These are phyloP conservation scores for Suaeda aralocaspica DNA, from an alignment of 148 eudicot species.

Conservation along the genomic window DNA sequence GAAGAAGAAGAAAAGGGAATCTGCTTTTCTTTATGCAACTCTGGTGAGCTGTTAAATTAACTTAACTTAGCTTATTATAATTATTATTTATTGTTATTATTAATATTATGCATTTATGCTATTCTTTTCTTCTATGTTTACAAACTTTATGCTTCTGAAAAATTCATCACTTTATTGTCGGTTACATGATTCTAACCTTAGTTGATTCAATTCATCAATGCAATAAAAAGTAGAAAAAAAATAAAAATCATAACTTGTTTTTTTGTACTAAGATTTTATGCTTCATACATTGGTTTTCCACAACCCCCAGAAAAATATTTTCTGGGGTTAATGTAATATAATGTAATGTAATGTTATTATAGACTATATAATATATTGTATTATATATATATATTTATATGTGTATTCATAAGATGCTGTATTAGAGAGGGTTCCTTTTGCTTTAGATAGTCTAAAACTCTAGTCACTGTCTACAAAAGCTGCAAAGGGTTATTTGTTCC, in stretches of 20 bases:
- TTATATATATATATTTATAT: conserved; percentile 20
- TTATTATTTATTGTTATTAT: no score
- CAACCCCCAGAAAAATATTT: neutral
- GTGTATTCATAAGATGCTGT: conserved; percentile 49
- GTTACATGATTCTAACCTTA: conserved; percentile 13
- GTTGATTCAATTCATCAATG: neutral
- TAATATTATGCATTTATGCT: no score
- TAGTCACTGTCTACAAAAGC: conserved; percentile 63
- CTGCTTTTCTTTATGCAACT: conserved; percentile 53
- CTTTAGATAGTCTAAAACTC: conserved; percentile 35
- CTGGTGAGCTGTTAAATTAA: conserved; percentile 66
- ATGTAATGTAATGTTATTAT: no score
- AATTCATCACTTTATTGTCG: conserved; percentile 58
- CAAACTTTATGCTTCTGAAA: conserved; percentile 86
- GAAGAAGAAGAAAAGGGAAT: conserved; percentile 44
- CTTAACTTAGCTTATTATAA: no score
- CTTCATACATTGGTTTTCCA: conserved; percentile 41
- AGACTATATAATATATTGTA: no score
- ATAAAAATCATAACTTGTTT: no score
- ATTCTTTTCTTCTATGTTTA: conserved; percentile 38
- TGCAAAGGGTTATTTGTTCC: conserved; percentile 75
- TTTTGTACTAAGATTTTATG: conserved; percentile 43
- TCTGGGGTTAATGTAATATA: no score
- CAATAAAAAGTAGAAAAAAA: no score
- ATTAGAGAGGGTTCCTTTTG: conserved; percentile 52